phyloP scores from a whole-genome alignment of 2,329 filamentous ascomycete species.

The Fusarium dlaminii region DNA sequence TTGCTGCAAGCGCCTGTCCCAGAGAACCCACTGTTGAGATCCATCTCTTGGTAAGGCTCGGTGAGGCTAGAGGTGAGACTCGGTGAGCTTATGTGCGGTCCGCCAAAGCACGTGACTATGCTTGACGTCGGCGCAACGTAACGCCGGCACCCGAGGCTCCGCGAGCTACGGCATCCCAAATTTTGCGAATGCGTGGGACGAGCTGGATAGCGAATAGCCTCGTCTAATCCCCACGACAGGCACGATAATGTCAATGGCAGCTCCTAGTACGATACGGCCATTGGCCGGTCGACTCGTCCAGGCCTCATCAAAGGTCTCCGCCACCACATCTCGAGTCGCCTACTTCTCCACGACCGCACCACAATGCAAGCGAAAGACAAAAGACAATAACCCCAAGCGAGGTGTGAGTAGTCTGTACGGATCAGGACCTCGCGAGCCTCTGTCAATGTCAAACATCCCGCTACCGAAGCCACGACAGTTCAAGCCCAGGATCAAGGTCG shows the following conservation, averaged over 20 bases:
- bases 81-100: not conserved
- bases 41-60: constrained; percentile 34
- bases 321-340: constrained; percentile 29
- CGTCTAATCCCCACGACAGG: constrained; percentile 27
- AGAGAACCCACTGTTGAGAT: constrained; percentile 34
- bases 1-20: constrained; percentile 44
- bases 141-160: constrained; percentile 17
- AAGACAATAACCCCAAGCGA: constrained; percentile 81
- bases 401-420: constrained; percentile 84
- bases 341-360: constrained; percentile 65
- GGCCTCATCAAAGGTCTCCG: constrained; percentile 20
- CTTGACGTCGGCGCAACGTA: constrained; percentile 11
- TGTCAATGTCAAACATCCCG: constrained; percentile 76
- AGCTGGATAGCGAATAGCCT: constrained; percentile 36
- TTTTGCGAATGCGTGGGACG: constrained; percentile 33
- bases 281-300: constrained; percentile 39
- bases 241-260: constrained; percentile 43
- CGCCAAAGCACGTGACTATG: constrained; percentile 3
- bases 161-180: constrained; percentile 27
- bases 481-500: constrained; percentile 66
- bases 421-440: constrained; percentile 77
- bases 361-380: constrained; percentile 59
- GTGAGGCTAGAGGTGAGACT: constrained; percentile 21
- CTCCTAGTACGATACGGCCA: constrained; percentile 42
- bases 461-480: constrained; percentile 76